A percentile compares a stretch with the other conserved stretches of the same genome.
phyloP scores from a whole-genome alignment of 768 basidiomycete genomes.

The Cystobasidiopsis lactophilus region DNA sequence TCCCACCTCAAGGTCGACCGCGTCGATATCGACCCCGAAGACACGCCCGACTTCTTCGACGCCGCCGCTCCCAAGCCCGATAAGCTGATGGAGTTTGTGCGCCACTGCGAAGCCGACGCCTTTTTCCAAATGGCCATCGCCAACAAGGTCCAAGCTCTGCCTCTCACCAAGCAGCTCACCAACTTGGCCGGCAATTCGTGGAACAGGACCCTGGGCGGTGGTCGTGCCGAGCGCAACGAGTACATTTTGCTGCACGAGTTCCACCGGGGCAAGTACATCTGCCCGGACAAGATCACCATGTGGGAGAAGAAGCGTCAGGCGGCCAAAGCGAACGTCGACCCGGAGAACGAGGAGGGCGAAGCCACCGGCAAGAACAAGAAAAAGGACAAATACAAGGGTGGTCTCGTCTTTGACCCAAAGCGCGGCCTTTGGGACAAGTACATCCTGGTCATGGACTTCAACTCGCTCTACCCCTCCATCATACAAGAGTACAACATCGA shows the following conservation, averaged over 20 bases:
- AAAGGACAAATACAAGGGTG: slow-evolving; percentile 93
- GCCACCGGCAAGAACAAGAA: slow-evolving; percentile 35
- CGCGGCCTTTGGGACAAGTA: slow-evolving; percentile 87
- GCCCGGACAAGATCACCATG: slow-evolving; percentile 58
- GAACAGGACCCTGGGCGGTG: slow-evolving; percentile 93
- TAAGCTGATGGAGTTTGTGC: slow-evolving; percentile 60
- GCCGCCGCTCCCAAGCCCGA: slow-evolving; percentile 53
- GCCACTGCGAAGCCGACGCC: slow-evolving; percentile 85
- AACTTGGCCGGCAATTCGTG: slow-evolving; percentile 93
- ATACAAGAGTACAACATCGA: slow-evolving; percentile 99
- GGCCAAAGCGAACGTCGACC: slow-evolving; percentile 34
- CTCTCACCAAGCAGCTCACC: slow-evolving; percentile 78
- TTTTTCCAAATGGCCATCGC: slow-evolving; percentile 96
- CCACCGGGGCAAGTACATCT: slow-evolving; percentile 82
- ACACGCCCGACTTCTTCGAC: slow-evolving; percentile 77
- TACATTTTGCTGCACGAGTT: slow-evolving; percentile 98
- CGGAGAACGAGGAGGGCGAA: slow-evolving; percentile 31
- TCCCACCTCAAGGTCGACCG: slow-evolving; percentile 66
- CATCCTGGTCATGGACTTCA: slow-evolving; percentile 99
- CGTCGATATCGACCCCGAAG: slow-evolving; percentile 89
- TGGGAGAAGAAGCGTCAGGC: slow-evolving; percentile 51
- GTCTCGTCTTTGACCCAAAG: slow-evolving; percentile 91
- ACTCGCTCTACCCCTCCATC: slow-evolving; percentile 94
- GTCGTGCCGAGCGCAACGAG: slow-evolving; percentile 94
- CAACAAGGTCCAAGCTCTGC: slow-evolving; percentile 75